Evolutionary conservation across 2,329 filamentous ascomycete species (phyloP), one percentile per base, ranked within the genome.

Genomic region (Tolypocladium album): DNA sequence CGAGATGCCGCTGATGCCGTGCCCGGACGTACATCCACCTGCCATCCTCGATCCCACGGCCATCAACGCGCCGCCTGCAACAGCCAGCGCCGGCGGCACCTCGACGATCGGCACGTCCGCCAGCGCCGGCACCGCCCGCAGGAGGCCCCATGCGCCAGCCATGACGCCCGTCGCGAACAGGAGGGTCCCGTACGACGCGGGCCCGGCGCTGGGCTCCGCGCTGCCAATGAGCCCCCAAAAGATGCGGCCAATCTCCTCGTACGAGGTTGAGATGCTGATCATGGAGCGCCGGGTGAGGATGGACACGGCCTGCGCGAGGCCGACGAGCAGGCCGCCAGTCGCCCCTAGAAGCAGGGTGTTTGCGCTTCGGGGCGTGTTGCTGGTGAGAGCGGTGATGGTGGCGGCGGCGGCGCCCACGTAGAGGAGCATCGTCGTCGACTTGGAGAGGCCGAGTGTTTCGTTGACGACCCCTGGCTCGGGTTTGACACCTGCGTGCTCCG

Each of bases 1-100:
- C n/a, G 82, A 81, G 67, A 88, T 78, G 0, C 87, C 87, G 61
- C 82, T 87, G 63, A 89, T 84, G 0, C 87, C 87, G 68, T 89
- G 87, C 0, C 87, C 86, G 6, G 83, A 86, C 0, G 86, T 87
- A 64, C 87, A 89, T 0, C 87, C 87, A 1, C 85, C 85, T 0
- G 82, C 86, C 59, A 88, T 67, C 56, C 85, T 79, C 1, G 84
- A 77, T 1, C 87, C 87, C 11, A 88, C 68, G 0, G 80, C 78
- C 73, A 88, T 82, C 17, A 80, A 61, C 4, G 80, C 73, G 0
- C 86, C 87, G 1, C 86, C 86, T 0, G 76, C 55, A 0, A 79
- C 66, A 0, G 83, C 80, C 62, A 74, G 68, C 2, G 66, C 31
- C 0, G 76, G 73, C 4, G 74, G 66, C 0, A 78, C 67, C 34